phyloP scores from a whole-genome alignment of 371 early-diverging fungal species.

The Mucor racemosus region DNA sequence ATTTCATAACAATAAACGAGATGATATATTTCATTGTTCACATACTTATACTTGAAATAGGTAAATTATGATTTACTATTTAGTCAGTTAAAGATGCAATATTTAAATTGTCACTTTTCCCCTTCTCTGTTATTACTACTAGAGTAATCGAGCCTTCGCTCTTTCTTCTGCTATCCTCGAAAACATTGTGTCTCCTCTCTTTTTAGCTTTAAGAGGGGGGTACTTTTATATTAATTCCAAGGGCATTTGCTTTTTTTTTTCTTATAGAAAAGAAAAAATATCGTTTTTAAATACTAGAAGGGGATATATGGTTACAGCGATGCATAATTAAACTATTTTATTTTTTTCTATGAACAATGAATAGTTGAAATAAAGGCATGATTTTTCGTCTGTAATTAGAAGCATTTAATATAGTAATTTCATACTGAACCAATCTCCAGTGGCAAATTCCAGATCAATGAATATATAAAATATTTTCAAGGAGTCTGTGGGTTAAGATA shows the following conservation, averaged over 20 bases:
- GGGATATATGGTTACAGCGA: no score
- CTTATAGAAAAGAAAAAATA: no score
- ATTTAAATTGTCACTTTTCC: neutral
- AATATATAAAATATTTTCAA: constrained; percentile 1
- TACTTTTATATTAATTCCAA: constrained; percentile 6
- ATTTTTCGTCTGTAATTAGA: neutral
- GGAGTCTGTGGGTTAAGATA: neutral
- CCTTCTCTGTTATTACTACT: neutral
- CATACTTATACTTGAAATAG: no score
- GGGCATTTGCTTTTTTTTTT: neutral
- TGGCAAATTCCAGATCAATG: constrained; percentile 8
- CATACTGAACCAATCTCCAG: neutral
- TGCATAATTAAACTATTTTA: no score
- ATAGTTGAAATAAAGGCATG: no score
- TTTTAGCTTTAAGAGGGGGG: neutral
- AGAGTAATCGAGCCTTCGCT: neutral
- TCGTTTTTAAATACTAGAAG: no score
- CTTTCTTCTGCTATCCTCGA: neutral
- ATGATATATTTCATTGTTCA: neutral
- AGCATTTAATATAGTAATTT: neutral
- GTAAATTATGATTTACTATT: neutral
- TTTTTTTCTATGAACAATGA: no score
- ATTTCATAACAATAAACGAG: neutral
- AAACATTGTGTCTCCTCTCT: neutral
- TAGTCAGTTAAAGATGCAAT: neutral